These are phyloP conservation scores for Nadsonia starkeyi-henricii DNA, from an alignment of 1,139 yeast genomes.

Conservation along the genomic window DNA sequence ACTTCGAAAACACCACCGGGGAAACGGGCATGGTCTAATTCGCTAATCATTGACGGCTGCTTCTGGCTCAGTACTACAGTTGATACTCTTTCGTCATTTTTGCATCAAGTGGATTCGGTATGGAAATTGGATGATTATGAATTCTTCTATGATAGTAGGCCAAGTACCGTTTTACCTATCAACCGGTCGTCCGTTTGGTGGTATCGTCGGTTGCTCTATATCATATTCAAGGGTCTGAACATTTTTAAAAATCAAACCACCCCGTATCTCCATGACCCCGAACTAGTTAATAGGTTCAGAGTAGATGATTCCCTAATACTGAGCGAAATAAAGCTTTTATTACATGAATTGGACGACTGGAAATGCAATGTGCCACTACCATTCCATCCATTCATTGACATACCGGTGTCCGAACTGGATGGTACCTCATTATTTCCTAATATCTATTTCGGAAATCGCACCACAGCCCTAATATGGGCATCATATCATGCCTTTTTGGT, in stretches of 20 bases:
- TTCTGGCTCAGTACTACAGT: background rate
- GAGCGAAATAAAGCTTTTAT: too few relatives aligned
- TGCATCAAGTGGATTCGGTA: background rate
- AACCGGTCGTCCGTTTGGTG: too few relatives aligned
- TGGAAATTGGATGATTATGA: background rate
- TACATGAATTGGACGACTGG: background rate
- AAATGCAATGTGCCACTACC: background rate
- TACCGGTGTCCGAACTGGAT: background rate
- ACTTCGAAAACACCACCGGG: too few relatives aligned
- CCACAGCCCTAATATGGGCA: background rate
- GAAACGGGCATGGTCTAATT: background rate
- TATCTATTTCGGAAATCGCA: background rate
- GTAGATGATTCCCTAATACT: too few relatives aligned
- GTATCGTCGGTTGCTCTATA: too few relatives aligned
- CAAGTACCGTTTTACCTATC: too few relatives aligned
- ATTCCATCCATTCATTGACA: background rate
- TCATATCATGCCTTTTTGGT: background rate
- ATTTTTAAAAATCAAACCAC: too few relatives aligned
- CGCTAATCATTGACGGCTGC: background rate
- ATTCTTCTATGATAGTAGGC: too few relatives aligned
- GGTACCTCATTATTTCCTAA: background rate
- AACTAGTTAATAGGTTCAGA: too few relatives aligned
- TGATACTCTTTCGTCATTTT: background rate
- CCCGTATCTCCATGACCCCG: too few relatives aligned
- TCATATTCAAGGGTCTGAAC: too few relatives aligned